These are phyloP conservation scores for Colletotrichum destructivum DNA, from an alignment of 2,329 filamentous ascomycete species.

Conservation along the genomic window DNA sequence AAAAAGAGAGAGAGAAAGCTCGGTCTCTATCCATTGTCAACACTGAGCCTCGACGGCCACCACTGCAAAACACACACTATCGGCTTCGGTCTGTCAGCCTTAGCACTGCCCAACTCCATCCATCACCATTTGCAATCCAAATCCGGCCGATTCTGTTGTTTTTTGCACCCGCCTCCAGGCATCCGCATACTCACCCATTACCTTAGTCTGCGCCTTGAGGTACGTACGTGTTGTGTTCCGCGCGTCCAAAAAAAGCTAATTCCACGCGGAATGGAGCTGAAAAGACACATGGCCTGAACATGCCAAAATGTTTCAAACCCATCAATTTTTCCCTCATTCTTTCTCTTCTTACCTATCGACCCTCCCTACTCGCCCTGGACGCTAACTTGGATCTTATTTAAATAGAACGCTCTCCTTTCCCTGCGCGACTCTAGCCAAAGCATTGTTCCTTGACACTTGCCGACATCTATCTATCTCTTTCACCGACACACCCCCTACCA, in stretches of 20 bases:
- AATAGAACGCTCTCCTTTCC: constrained; percentile 34
- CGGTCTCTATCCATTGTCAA: neutral
- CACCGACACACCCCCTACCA: constrained; percentile 3
- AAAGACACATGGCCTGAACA: constrained; percentile 42
- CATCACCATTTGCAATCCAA: neutral
- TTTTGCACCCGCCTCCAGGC: neutral
- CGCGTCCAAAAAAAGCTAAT: constrained; percentile 37
- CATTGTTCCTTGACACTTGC: constrained; percentile 6
- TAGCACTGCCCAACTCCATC: neutral
- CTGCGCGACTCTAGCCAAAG: neutral
- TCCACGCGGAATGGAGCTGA: constrained; percentile 40
- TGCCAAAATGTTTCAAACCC: constrained; percentile 36
- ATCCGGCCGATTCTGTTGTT: neutral
- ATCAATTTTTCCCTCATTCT: neutral
- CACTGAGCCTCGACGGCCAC: constrained; percentile 18
- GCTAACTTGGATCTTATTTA: constrained; percentile 26
- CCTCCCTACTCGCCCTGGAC: neutral
- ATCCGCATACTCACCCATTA: neutral
- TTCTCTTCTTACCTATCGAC: constrained; percentile 1
- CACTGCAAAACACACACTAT: constrained; percentile 21
- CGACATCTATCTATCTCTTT: neutral
- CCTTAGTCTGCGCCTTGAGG: neutral
- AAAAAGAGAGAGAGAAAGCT: constrained; percentile 8
- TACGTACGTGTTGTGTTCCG: constrained; percentile 26
- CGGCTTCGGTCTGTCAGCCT: constrained; percentile 6